phyloP scores from a whole-genome alignment of 805 yeast species.

The Hanseniaspora thailandica region DNA sequence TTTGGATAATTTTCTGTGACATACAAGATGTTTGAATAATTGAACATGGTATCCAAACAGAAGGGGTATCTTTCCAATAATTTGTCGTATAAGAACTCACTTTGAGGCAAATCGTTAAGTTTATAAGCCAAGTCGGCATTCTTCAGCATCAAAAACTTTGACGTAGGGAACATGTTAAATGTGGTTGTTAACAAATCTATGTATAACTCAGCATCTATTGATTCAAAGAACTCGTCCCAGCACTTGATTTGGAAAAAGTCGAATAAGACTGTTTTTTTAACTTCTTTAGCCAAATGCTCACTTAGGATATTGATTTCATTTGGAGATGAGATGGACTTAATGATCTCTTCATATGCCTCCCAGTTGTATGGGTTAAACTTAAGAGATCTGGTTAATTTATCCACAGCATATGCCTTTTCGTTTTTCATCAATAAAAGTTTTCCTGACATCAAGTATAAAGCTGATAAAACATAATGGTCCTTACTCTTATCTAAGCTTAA shows the following conservation, averaged over 20 bases:
- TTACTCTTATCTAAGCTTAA: constrained; percentile 7
- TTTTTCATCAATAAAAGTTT: constrained; percentile 48
- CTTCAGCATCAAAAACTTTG: constrained; percentile 65
- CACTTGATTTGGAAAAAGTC: constrained; percentile 53
- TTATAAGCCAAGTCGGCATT: constrained; percentile 73
- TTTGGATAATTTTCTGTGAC: constrained; percentile 85
- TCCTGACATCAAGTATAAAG: constrained; percentile 64
- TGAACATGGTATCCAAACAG: constrained; percentile 80
- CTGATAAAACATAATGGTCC: constrained; percentile 30
- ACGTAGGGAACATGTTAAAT: constrained; percentile 51
- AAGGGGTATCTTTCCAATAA: constrained; percentile 67
- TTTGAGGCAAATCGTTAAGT: constrained; percentile 69
- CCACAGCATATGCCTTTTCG: constrained; percentile 49
- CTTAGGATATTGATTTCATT: constrained; percentile 44
- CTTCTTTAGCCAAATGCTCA: constrained; percentile 29
- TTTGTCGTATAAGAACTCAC: constrained; percentile 69
- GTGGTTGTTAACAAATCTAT: constrained; percentile 40
- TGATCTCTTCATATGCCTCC: constrained; percentile 84
- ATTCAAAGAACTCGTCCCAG: constrained; percentile 62
- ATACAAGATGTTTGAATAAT: constrained; percentile 85
- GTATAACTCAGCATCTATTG: constrained; percentile 42
- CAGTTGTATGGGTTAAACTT: constrained; percentile 72
- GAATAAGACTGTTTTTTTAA: constrained; percentile 30
- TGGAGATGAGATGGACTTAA: constrained; percentile 45
- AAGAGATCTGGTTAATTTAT: constrained; percentile 49